Evolutionary conservation across 164 flowering plant species (phyloP).

Genomic region (Macadamia integrifolia): DNA sequence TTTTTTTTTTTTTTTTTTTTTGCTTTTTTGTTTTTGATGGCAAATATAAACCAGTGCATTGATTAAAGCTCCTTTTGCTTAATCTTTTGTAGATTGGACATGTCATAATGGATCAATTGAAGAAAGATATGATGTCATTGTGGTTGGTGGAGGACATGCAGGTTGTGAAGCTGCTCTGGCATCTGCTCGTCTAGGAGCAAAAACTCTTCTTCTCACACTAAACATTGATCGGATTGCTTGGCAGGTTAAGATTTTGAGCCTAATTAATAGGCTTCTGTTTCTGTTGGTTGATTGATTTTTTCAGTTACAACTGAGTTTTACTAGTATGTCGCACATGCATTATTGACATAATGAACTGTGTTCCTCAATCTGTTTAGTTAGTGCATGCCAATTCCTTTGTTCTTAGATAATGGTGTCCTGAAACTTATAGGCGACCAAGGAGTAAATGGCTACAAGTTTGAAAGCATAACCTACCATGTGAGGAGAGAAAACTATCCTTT

Average conservation of each 20-base stretch:
- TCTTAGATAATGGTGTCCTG: too few species aligned
- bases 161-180: conserved; percentile 99
- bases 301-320: background rate
- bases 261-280: background rate
- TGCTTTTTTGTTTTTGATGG: background rate
- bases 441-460: too few species aligned
- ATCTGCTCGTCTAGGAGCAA: conserved; percentile 92
- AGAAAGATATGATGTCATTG: conserved; percentile 88
- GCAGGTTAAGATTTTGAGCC: conserved; percentile 54
- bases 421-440: too few species aligned
- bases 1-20: background rate
- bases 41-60: background rate
- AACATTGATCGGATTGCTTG: conserved; percentile 95
- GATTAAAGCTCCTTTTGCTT: background rate
- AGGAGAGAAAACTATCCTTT: too few species aligned
- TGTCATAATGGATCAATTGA: conserved; percentile 25
- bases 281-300: background rate
- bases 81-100: conserved; percentile 27
- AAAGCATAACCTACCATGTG: too few species aligned
- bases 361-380: too few species aligned
- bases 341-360: too few species aligned
- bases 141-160: conserved; percentile 98
- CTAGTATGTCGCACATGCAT: background rate
- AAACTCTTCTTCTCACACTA: conserved; percentile 89
- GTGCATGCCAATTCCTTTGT: too few species aligned